Evolutionary conservation across 2,329 filamentous ascomycete species (phyloP), one percentile per base, ranked within the genome.

Genomic region (Emmonsia crescens): DNA sequence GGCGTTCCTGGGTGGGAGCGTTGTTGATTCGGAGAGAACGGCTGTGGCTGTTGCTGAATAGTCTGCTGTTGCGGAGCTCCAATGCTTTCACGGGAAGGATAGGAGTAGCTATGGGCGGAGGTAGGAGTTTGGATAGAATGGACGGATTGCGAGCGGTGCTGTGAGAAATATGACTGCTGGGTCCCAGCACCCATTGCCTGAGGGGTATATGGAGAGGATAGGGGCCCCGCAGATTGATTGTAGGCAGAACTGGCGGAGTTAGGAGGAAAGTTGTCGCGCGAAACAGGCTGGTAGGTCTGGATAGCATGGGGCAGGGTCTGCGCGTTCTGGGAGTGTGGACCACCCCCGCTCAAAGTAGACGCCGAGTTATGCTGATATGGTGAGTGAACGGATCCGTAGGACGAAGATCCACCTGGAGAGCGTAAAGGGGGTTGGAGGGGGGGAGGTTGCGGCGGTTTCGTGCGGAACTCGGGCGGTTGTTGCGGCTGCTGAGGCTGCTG

Each of bases 391-490:
- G 73, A 71, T 58, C 69, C 68, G 64, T 76, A 76, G 54, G 75
- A 71, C 42, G 77, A 71, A 59, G 73, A 71, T 59, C 69, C 73
- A 36, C 75, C 73, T 55, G 78, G 78, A 52, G 78, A 80, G 62
- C 74, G 73, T 63, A 78, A 73, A 49, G 74, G 73, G 55, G 75
- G 72, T 68, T 79, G 77, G 64, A 79, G 72, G 57, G 78, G 74
- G 44, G 74, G 73, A 63, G 78, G 76, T 64, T 76, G 76, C 33
- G 73, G 68, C 59, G 75, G 72, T 59, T 61, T 61, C 14, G 55
- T 27, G 21, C 52, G 58, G 36, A 29, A 51, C 9, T 59, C 57
- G 19, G 57, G 16, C 29, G 27, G 8, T 21, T 59, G 60, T 33
- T 61, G 59, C 14, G 46, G 21, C 44, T 24, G 44, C 10, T 48